A percentile compares a stretch with the other conserved stretches of the same genome.
These are phyloP conservation scores for Botryosphaeria dothidea DNA, from an alignment of 2,329 filamentous ascomycete genomes.

Conservation along the genomic window DNA sequence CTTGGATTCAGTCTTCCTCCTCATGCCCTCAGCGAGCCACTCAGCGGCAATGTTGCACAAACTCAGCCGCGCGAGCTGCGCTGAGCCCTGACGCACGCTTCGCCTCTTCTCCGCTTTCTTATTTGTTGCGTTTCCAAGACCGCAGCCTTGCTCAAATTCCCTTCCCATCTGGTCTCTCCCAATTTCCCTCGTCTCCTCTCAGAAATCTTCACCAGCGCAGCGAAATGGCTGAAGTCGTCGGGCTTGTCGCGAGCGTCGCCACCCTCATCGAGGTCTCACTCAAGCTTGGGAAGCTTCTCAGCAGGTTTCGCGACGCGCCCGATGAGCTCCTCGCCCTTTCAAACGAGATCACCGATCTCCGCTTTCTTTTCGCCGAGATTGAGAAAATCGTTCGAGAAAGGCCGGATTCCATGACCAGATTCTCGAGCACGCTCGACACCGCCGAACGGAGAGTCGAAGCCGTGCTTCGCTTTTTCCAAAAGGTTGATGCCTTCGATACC, in stretches of 20 bases:
- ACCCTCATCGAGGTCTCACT: neutral
- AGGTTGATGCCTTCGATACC: neutral
- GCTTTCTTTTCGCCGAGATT: neutral
- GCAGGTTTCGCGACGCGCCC: neutral
- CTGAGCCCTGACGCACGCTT: neutral
- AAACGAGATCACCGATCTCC: conserved; percentile 1
- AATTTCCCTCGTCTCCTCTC: neutral
- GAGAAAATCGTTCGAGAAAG: neutral
- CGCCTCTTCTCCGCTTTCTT: neutral
- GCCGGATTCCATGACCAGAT: neutral
- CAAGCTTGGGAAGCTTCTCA: neutral
- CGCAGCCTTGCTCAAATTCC: neutral
- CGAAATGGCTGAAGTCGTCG: neutral
- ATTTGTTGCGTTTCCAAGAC: neutral
- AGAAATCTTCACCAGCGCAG: neutral
- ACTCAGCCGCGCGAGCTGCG: neutral
- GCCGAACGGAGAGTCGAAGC: neutral
- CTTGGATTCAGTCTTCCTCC: neutral
- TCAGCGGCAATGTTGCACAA: neutral
- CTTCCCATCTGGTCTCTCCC: neutral
- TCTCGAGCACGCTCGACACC: neutral
- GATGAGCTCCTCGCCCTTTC: conserved; percentile 3
- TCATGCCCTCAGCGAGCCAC: too few species aligned
- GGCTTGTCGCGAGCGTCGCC: neutral
- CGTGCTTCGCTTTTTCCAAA: neutral